phyloP scores from a whole-genome alignment of 169 alveolate species.

The Eimeria tenella region DNA sequence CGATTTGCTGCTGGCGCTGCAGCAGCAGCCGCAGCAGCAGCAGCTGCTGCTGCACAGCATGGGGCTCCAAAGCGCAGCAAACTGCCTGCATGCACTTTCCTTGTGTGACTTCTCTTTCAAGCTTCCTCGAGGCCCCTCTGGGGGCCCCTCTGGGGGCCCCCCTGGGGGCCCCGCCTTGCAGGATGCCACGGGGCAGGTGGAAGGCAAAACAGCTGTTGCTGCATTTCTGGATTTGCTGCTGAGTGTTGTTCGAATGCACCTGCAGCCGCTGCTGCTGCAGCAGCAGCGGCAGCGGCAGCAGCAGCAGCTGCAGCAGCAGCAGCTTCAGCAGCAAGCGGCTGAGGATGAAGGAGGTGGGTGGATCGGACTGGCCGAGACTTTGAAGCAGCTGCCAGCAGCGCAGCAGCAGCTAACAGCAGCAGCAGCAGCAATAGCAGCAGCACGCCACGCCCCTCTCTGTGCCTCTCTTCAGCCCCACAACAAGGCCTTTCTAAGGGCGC shows the following conservation, averaged over 20 bases:
- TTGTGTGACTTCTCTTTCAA: neutral
- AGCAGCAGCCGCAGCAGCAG: neutral
- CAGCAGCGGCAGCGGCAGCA: conserved; percentile 40
- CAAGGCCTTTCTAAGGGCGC: neutral
- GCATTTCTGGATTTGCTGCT: neutral
- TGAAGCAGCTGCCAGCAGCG: neutral
- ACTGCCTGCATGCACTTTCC: neutral
- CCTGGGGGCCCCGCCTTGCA: neutral
- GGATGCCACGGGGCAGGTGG: neutral
- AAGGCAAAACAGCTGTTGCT: neutral
- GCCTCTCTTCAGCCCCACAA: neutral
- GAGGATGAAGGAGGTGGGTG: neutral
- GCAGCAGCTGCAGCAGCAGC: conserved; percentile 20
- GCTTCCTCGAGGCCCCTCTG: neutral
- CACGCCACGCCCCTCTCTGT: neutral
- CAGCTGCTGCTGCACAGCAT: neutral
- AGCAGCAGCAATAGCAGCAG: neutral
- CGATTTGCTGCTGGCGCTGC: neutral
- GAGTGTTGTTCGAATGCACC: neutral
- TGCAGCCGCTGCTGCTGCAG: conserved; percentile 24
- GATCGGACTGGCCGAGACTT: neutral
- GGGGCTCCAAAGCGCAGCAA: neutral
- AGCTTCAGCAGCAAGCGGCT: conserved; percentile 5
- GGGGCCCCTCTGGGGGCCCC: neutral
- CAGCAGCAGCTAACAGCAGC: neutral